Evolutionary conservation across 129 eudicot species (phyloP), one percentile per base, ranked within the genome.

Genomic region (Chrysanthemum makinoi): DNA sequence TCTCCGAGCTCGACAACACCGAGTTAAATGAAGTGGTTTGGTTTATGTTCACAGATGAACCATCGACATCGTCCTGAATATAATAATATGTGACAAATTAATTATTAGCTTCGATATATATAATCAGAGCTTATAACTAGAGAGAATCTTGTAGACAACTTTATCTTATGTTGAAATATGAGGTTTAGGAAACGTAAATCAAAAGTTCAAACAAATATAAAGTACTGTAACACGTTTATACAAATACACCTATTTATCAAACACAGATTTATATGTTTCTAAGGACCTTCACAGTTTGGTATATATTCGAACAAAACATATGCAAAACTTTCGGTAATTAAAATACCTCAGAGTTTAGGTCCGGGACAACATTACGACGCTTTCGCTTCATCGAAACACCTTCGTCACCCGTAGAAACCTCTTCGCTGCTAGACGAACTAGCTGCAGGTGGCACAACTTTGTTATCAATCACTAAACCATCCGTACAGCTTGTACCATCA

Each of bases 381-480:
- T 56, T 66, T 57, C 81, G 79, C 65, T 86, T 86, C 8, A 49
- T 2, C 4, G 64, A 75, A 6, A 65, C 63, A 15, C 30, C 62
- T 0, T 28, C 14, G 14, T 62, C 75, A 18, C 75, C 26, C 26
- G 13, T 62, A 61, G 51, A 46, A 48, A 48, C 7, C 53, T 30
- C 84, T 1, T 71, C 80, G 5, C 80, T 68, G 14, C 69, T 63
- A 0, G 86, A 84, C 0, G 82, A 83, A 66, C 86, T 80, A 11
- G 44, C 71, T 2, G 75, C 62, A 12, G 80, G 80, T 20, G 82
- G 86, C 7, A 76, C 70, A 39, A 1, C 70, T 72, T 58, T 80
- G 77, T 74, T 80, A 18, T 73, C 85, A 19, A 60, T 83, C 16
- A 56, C 72, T 6, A 63, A 73, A 33, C 33, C 62, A 56, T 83